phyloP scores from a whole-genome alignment of 2,329 filamentous ascomycete genomes.

The Penicillium digitatum region DNA sequence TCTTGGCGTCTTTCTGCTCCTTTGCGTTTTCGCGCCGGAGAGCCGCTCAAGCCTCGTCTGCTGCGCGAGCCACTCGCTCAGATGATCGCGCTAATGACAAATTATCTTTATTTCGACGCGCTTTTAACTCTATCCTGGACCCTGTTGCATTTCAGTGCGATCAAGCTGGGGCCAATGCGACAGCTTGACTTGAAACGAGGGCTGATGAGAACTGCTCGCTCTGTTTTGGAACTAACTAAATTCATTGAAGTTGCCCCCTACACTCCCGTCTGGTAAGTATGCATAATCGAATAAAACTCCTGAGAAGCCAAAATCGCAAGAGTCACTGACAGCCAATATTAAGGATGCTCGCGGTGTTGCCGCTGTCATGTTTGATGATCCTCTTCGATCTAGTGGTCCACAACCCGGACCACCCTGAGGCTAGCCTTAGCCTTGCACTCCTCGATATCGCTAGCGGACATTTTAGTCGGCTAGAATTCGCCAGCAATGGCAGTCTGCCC shows the following conservation, averaged over 20 bases:
- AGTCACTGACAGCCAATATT: background rate
- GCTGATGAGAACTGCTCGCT: slow-evolving; percentile 2
- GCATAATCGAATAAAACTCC: too few relatives aligned
- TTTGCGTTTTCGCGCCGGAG: background rate
- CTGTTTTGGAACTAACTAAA: background rate
- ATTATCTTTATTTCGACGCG: background rate
- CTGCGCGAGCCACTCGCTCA: background rate
- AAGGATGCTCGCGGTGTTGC: background rate
- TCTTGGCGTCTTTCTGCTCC: background rate
- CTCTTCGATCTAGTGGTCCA: background rate
- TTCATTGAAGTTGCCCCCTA: background rate
- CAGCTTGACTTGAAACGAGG: slow-evolving; percentile 2
- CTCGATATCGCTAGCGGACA: background rate
- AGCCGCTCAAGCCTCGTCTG: background rate
- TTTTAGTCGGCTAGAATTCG: background rate
- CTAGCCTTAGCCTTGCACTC: background rate
- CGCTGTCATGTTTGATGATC: background rate
- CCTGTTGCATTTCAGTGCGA: background rate
- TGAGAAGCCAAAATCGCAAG: too few relatives aligned
- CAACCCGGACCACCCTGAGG: background rate
- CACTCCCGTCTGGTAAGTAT: background rate
- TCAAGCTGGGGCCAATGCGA: background rate
- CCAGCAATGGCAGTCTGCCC: background rate
- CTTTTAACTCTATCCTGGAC: background rate
- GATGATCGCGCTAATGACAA: background rate